Evolutionary conservation across 257 asterid genomes (phyloP), one percentile per base, ranked within the genome.

Genomic region (Solanum commersonii): DNA sequence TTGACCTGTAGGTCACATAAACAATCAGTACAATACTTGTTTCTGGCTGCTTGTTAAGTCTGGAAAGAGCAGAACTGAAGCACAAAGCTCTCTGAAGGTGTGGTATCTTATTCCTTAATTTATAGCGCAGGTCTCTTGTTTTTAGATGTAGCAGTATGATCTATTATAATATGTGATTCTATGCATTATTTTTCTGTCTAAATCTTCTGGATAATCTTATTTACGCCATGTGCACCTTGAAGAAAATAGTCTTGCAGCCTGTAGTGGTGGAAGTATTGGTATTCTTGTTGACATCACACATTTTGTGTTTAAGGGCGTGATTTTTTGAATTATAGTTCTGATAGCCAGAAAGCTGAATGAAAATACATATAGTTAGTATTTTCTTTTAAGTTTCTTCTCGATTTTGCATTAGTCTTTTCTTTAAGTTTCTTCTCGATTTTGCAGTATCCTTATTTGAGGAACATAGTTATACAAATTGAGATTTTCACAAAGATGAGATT

Each of bases 11-110:
- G 99, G 99, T 86, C 99, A 96, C 89, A 96, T 95, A 86, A 96
- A 95, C 90, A 96, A 95, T 91, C 98, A 95, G 91, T 95, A 96
- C 88, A 96, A 96, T 87, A 92, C 98, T 89, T 95, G 99, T 91
- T 95, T 95, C 89, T 96, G 99, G 99, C 92, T 93, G 96, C 99
- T 95, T 63, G 98, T 96, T 33, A 95, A 96, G 88, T 95, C 95
- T 29, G 97, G 98, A 82, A 95, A 89, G 93, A 96, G 92, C 93
- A 95, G 92, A 91, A 90, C 91, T 72, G 96, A 93, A 76, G 95
- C 99, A 84, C 98, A 96, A 71, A 91, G 90, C 35, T 44, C 37
- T 84, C 92, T 95, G 89, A 95, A 95, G 98, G 98, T 93, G 88
- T 77, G 76, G 72, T 18, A 1, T 29, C 86, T 89, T 16, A 76